A percentile compares a stretch with the other conserved stretches of the same genome.
Evolutionary conservation across 352 stramenopile genomes (phyloP).

Genomic region (Globisporangium carolinianum): DNA sequence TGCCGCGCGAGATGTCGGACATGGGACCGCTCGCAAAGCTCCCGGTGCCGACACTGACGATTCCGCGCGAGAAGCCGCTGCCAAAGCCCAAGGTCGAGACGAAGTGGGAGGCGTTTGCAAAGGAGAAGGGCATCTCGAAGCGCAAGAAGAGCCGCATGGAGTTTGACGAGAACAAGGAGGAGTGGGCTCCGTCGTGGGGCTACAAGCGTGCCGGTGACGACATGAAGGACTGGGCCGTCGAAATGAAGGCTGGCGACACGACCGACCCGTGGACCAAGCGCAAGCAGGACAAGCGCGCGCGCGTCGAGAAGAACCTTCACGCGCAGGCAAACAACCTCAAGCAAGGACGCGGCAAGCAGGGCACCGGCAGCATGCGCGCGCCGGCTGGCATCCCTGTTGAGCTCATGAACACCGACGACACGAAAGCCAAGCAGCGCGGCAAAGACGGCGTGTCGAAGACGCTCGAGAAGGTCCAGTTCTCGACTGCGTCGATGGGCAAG

Average conservation of each 20-base stretch:
- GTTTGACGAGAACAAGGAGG: slow-evolving; percentile 92
- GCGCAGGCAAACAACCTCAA: slow-evolving; percentile 77
- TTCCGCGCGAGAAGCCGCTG: slow-evolving; percentile 87
- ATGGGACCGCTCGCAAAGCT: slow-evolving; percentile 87
- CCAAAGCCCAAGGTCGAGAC: slow-evolving; percentile 94
- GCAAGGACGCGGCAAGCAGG: slow-evolving; percentile 57
- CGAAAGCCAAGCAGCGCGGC: slow-evolving; percentile 78
- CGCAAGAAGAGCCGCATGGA: slow-evolving; percentile 96
- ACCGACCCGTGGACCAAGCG: slow-evolving; percentile 93
- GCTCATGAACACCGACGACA: slow-evolving; percentile 66
- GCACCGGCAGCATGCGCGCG: slow-evolving; percentile 29
- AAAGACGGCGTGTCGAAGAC: slow-evolving; percentile 87
- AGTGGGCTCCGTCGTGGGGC: slow-evolving; percentile 92
- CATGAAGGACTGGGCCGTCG: slow-evolving; percentile 91
- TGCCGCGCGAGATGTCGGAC: slow-evolving; percentile 91
- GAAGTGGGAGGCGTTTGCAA: slow-evolving; percentile 98
- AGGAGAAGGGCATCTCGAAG: slow-evolving; percentile 96
- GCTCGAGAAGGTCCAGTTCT: slow-evolving; percentile 88
- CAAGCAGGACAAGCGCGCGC: slow-evolving; percentile 88
- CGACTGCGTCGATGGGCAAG: slow-evolving; percentile 91
- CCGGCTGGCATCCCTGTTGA: slow-evolving; percentile 89
- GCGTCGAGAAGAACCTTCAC: slow-evolving; percentile 91
- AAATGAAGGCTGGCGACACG: slow-evolving; percentile 91
- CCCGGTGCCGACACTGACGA: slow-evolving; percentile 46
- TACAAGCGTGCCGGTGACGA: slow-evolving; percentile 87